Conservation (phyloP, 1,284 basidiomycete genomes). For the Cutaneotrichosporon sp. region DNA sequence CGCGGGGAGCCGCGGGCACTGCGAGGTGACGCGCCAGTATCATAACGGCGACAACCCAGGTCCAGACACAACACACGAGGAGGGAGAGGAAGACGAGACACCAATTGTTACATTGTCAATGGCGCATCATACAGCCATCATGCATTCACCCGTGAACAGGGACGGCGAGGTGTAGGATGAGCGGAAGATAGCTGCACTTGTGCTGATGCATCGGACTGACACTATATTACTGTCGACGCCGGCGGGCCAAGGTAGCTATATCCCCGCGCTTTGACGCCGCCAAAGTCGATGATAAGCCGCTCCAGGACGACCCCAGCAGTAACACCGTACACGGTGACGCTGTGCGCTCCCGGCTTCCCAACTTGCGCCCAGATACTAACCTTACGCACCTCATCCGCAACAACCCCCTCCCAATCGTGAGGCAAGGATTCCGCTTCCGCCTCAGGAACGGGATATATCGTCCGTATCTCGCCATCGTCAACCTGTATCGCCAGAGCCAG, state of each 20-base stretch:
- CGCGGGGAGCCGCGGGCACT: background rate
- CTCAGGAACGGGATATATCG: constrained; percentile 60
- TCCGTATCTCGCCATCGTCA: constrained; percentile 55
- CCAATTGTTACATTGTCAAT: background rate
- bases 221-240: constrained; percentile 3
- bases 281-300: constrained; percentile 26
- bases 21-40: background rate
- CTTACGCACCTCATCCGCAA: constrained; percentile 28
- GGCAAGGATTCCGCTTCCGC: constrained; percentile 57
- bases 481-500: constrained; percentile 61
- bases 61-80: background rate
- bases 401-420: constrained; percentile 36
- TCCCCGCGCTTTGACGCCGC: constrained; percentile 23
- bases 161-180: no score
- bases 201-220: background rate
- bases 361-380: constrained; percentile 6
- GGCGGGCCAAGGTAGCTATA: constrained; percentile 28
- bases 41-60: constrained; percentile 1
- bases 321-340: constrained; percentile 13
- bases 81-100: background rate
- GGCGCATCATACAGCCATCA: background rate
- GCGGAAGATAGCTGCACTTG: no score
- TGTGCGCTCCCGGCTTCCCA: background rate
- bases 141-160: background rate
- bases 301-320: constrained; percentile 26